Conservation (phyloP, 2,329 filamentous ascomycete species). For the Ophiocordyceps camponoti-saundersi region DNA sequence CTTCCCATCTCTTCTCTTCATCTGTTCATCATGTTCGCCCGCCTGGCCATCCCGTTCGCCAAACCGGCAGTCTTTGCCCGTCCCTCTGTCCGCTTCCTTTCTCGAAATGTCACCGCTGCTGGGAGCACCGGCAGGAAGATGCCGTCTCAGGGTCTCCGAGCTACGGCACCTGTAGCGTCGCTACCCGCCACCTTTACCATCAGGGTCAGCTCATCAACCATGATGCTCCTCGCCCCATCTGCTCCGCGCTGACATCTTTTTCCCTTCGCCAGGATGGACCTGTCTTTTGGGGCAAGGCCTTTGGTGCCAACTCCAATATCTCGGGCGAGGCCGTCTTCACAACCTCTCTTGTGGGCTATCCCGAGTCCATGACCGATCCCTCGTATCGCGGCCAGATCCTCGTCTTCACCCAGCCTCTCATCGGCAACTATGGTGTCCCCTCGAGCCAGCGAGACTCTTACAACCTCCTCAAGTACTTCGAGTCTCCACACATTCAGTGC, state of each 20-base stretch:
- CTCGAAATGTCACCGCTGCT: constrained; percentile 32
- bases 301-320: no score
- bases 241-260: constrained; percentile 19
- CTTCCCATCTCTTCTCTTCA: constrained; percentile 1
- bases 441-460: constrained; percentile 70
- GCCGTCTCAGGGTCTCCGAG: constrained; percentile 37
- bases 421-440: constrained; percentile 92
- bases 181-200: constrained; percentile 76
- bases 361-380: no score
- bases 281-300: no score
- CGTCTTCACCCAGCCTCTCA: no score
- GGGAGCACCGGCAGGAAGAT: constrained; percentile 55
- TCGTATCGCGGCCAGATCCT: no score
- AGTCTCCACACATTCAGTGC: constrained; percentile 89
- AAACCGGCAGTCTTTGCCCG: constrained; percentile 31
- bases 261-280: no score
- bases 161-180: constrained; percentile 44
- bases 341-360: no score
- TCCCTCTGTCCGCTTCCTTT: constrained; percentile 19
- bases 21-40: constrained; percentile 38
- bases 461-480: constrained; percentile 92
- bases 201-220: constrained; percentile 37
- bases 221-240: background rate
- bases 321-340: no score
- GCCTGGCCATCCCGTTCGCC: constrained; percentile 32